phyloP scores from a whole-genome alignment of 495 filamentous ascomycete genomes.

The Cercophora scortea region DNA sequence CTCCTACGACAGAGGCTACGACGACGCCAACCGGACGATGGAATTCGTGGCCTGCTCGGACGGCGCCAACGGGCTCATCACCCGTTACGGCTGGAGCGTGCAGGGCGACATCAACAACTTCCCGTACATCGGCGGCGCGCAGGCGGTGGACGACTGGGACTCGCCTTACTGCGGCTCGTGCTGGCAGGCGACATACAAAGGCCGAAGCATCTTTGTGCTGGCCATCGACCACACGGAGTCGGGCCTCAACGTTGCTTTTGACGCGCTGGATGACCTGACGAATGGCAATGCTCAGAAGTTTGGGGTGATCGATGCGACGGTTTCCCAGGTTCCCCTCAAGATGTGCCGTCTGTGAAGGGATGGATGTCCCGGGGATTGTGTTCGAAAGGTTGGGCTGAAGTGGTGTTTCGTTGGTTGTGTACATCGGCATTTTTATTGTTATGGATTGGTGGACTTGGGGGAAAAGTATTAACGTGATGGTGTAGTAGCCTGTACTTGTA shows the following conservation, averaged over 20 bases:
- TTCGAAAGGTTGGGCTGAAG: not conserved
- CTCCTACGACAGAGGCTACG: constrained; percentile 53
- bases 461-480: not conserved
- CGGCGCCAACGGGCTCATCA: constrained; percentile 51
- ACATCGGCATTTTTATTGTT: not conserved
- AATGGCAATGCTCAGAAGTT: constrained; percentile 42
- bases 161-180: constrained; percentile 58
- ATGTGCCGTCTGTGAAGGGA: constrained; percentile 15
- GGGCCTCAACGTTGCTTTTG: constrained; percentile 58
- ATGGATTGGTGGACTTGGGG: not conserved
- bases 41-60: constrained; percentile 47
- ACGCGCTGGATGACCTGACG: constrained; percentile 62
- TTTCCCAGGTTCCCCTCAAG: constrained; percentile 30
- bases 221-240: constrained; percentile 55
- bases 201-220: constrained; percentile 54
- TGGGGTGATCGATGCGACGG: constrained; percentile 50
- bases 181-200: constrained; percentile 54
- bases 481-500: too few relatives aligned
- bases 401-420: not conserved
- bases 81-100: constrained; percentile 38
- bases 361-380: not conserved
- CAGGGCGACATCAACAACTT: constrained; percentile 45
- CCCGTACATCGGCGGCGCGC: constrained; percentile 55
- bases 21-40: constrained; percentile 38
- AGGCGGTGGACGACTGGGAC: constrained; percentile 53